Conservation (phyloP, 331 rosid species). For the Dryas integrifolia region DNA sequence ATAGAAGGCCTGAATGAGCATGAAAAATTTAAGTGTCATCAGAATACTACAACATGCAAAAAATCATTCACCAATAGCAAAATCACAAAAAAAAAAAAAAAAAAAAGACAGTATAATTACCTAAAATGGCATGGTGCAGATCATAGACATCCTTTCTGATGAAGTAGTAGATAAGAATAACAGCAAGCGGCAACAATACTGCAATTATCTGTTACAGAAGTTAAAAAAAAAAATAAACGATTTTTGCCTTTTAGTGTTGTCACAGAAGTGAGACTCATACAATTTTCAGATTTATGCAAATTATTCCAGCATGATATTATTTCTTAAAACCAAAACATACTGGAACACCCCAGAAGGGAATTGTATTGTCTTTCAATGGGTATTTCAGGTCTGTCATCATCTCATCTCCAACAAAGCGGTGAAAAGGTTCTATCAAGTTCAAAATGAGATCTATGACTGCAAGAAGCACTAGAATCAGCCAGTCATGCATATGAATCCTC, state of each 20-base stretch:
- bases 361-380: slow-evolving; percentile 68
- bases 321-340: slow-evolving; percentile 37
- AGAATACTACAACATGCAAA: slow-evolving; percentile 17
- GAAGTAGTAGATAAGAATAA: slow-evolving; percentile 58
- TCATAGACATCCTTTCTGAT: slow-evolving; percentile 74
- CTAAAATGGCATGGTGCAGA: slow-evolving; percentile 78
- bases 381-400: slow-evolving; percentile 76
- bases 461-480: slow-evolving; percentile 76
- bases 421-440: slow-evolving; percentile 72
- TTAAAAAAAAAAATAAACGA: neutral
- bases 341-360: slow-evolving; percentile 92
- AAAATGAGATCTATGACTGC: slow-evolving; percentile 48
- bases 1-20: slow-evolving; percentile 71
- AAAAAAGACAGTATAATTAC: slow-evolving; percentile 35
- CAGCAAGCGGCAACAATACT: slow-evolving; percentile 58
- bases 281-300: neutral
- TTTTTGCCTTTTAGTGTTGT: slow-evolving; percentile 9
- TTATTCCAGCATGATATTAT: slow-evolving; percentile 1
- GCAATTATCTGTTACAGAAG: slow-evolving; percentile 57
- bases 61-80: neutral
- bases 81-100: neutral
- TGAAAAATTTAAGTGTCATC: slow-evolving; percentile 10
- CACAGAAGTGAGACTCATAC: neutral
- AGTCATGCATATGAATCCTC: slow-evolving; percentile 66
- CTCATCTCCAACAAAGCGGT: slow-evolving; percentile 81